Evolutionary conservation across 306 rosid species (phyloP).

Genomic region (Crataegus laevigata): DNA sequence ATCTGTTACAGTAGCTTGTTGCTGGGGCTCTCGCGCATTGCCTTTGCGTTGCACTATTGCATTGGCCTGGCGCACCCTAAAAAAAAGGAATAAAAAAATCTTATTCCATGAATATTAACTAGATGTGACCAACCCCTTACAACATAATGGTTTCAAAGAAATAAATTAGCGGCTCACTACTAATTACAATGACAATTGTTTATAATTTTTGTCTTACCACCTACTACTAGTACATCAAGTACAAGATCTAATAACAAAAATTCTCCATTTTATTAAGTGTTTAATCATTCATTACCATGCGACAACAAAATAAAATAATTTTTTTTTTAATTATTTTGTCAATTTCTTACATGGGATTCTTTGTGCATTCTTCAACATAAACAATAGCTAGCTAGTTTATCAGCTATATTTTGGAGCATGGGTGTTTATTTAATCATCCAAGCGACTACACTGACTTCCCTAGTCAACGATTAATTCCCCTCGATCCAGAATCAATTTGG

Average conservation of each 20-base stretch:
- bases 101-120: not conserved
- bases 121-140: not conserved
- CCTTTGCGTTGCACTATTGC: not conserved
- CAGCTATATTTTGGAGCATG: not conserved
- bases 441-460: not conserved
- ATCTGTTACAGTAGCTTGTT: not conserved
- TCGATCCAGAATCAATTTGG: not conserved
- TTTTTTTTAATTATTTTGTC: not conserved
- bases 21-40: not conserved
- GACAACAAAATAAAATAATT: too few species aligned
- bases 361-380: not conserved
- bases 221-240: too few species aligned
- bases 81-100: too few species aligned
- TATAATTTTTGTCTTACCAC: too few species aligned
- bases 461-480: not conserved
- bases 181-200: not conserved
- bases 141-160: too few species aligned
- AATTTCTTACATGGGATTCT: not conserved
- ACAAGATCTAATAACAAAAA: too few species aligned
- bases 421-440: not conserved
- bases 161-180: not conserved
- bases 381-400: not conserved
- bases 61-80: not conserved
- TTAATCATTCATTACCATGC: not conserved
- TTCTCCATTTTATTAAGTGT: not conserved